These are phyloP conservation scores for Linanthus parryae DNA, from an alignment of 148 eudicot species.

Conservation along the genomic window DNA sequence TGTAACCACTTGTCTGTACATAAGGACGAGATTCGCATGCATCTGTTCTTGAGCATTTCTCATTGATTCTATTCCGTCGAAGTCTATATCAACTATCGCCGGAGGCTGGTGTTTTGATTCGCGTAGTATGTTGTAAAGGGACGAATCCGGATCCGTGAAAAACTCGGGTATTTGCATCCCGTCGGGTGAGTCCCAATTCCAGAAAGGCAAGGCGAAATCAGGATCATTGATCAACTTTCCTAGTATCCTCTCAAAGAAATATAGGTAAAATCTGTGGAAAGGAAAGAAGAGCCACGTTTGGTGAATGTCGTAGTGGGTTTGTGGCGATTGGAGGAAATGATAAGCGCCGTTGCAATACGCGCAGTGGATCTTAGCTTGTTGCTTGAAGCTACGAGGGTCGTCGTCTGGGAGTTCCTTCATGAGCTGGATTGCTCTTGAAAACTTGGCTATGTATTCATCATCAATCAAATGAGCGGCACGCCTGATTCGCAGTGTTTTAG, in stretches of 20 bases:
- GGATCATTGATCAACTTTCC: constrained; percentile 57
- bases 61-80: constrained; percentile 19
- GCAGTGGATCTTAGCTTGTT: too few species aligned
- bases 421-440: too few species aligned
- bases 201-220: constrained; percentile 59
- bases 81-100: constrained; percentile 43
- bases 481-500: constrained; percentile 48
- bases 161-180: constrained; percentile 52
- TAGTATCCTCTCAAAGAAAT: constrained; percentile 54
- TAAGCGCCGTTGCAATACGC: too few species aligned
- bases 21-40: constrained; percentile 42
- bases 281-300: too few species aligned
- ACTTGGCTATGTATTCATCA: too few species aligned
- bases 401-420: too few species aligned
- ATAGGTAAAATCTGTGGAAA: constrained; percentile 58
- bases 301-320: too few species aligned
- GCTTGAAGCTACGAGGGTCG: too few species aligned
- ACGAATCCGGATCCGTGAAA: constrained; percentile 28
- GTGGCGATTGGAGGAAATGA: too few species aligned
- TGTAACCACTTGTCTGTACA: constrained; percentile 76
- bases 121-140: constrained; percentile 39
- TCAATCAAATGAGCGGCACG: too few species aligned
- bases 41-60: constrained; percentile 16
- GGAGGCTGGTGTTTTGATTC: constrained; percentile 44
- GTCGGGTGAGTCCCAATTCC: constrained; percentile 63